A percentile compares a stretch with the other conserved stretches of the same genome.
phyloP scores from a whole-genome alignment of 2,329 filamentous ascomycete species.

The Thielaviopsis punctulata region DNA sequence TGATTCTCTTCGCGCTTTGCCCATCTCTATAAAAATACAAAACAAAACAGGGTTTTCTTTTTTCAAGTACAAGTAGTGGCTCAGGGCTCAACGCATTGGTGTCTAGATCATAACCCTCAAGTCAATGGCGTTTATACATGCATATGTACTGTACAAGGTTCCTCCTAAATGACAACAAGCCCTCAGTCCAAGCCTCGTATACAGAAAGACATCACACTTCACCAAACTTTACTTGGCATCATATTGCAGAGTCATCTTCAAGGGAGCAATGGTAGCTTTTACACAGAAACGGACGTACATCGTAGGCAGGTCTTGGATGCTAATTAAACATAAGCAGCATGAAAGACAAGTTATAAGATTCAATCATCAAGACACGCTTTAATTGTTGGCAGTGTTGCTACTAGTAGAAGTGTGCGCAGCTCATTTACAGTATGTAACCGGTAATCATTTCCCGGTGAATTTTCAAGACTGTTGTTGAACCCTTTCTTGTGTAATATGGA shows the following conservation, averaged over 20 bases:
- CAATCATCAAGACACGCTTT: not conserved
- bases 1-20: too few species aligned
- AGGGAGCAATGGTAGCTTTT: not conserved
- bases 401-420: too few species aligned
- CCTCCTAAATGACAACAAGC: not conserved
- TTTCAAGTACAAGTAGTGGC: too few species aligned
- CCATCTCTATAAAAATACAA: too few species aligned
- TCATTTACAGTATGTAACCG: not conserved
- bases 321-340: not conserved
- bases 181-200: not conserved
- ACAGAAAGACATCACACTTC: not conserved
- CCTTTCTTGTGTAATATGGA: not conserved
- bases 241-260: not conserved
- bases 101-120: too few species aligned
- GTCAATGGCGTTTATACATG: too few species aligned
- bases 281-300: too few species aligned
- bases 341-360: not conserved
- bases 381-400: not conserved
- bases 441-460: too few species aligned
- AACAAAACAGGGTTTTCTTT: too few species aligned
- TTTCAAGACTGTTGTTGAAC: too few species aligned
- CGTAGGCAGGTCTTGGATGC: not conserved
- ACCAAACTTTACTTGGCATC: not conserved
- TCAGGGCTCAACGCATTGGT: too few species aligned
- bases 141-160: too few species aligned